Conservation (phyloP, 768 basidiomycete species). For the Saitozyma podzolica region DNA sequence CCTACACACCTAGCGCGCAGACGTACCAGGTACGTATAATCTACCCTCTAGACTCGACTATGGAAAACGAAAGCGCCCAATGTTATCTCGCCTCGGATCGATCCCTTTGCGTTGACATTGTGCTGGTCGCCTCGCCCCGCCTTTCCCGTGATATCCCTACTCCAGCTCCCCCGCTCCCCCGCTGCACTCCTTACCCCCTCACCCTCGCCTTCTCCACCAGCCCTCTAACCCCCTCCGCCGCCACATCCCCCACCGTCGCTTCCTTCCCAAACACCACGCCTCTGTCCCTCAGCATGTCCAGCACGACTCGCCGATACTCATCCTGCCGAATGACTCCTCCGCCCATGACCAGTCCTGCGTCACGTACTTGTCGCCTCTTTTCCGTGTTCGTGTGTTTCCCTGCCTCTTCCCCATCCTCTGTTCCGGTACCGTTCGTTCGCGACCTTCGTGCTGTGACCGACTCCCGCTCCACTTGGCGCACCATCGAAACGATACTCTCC, state of each 20-base stretch:
- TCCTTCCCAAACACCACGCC: slow-evolving; percentile 22
- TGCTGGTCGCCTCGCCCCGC: not conserved
- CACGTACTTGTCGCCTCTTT: not conserved
- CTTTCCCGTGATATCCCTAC: not conserved
- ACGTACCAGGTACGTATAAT: too few species aligned
- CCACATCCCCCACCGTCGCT: slow-evolving; percentile 27
- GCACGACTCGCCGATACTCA: slow-evolving; percentile 19
- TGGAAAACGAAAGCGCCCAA: too few species aligned
- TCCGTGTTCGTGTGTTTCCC: not conserved
- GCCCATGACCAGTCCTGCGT: slow-evolving; percentile 30
- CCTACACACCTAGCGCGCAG: too few species aligned
- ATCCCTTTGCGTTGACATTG: too few species aligned
- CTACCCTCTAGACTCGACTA: too few species aligned
- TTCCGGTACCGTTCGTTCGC: not conserved
- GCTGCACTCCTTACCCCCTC: not conserved
- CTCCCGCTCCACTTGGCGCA: slow-evolving; percentile 4
- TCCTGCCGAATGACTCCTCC: slow-evolving; percentile 33
- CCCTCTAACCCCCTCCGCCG: slow-evolving; percentile 26
- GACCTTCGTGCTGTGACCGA: not conserved
- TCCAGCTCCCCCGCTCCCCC: not conserved
- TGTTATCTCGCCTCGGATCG: too few species aligned
- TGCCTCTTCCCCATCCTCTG: not conserved
- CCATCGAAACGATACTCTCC: slow-evolving; percentile 19
- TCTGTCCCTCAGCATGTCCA: slow-evolving; percentile 13
- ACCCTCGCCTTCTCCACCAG: slow-evolving; percentile 19